Conservation (phyloP, 495 filamentous ascomycete species). For the Xylaria longipes region DNA sequence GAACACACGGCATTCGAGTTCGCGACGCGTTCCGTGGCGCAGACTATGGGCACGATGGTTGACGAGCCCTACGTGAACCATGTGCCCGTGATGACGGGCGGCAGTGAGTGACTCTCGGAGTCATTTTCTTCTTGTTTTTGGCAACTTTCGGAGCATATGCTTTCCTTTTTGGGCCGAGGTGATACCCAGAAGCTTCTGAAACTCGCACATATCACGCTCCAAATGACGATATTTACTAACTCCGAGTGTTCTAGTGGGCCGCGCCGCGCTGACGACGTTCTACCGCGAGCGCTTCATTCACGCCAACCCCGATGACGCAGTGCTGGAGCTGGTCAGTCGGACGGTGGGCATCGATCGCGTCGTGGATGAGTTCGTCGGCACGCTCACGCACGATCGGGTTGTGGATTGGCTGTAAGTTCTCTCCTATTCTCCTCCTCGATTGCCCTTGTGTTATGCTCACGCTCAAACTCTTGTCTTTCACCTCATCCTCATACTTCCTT, state of each 20-base stretch:
- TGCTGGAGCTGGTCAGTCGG: slow-evolving; percentile 72
- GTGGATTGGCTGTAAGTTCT: slow-evolving; percentile 73
- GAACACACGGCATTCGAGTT: slow-evolving; percentile 65
- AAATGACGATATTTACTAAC: too few relatives aligned
- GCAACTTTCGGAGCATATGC: too few relatives aligned
- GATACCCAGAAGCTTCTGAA: too few relatives aligned
- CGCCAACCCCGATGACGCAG: slow-evolving; percentile 69
- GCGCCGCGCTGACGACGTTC: slow-evolving; percentile 67
- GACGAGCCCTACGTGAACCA: slow-evolving; percentile 67
- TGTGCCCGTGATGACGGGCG: slow-evolving; percentile 68
- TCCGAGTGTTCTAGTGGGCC: too few relatives aligned
- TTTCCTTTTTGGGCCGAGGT: too few relatives aligned
- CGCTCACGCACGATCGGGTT: slow-evolving; percentile 73
- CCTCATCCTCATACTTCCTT: slow-evolving; percentile 13
- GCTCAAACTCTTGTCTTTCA: background rate
- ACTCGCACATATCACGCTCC: too few relatives aligned
- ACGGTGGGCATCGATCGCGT: slow-evolving; percentile 66
- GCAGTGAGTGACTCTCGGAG: too few relatives aligned
- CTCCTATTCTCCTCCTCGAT: background rate
- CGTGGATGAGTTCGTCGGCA: slow-evolving; percentile 63
- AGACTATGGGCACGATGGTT: slow-evolving; percentile 66
- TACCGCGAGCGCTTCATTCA: slow-evolving; percentile 79
- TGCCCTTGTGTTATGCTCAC: background rate
- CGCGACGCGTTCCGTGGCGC: slow-evolving; percentile 56
- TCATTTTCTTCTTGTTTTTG: too few relatives aligned